phyloP scores from a whole-genome alignment of 2,329 filamentous ascomycete genomes.

The Zymoseptoria pseudotritici region DNA sequence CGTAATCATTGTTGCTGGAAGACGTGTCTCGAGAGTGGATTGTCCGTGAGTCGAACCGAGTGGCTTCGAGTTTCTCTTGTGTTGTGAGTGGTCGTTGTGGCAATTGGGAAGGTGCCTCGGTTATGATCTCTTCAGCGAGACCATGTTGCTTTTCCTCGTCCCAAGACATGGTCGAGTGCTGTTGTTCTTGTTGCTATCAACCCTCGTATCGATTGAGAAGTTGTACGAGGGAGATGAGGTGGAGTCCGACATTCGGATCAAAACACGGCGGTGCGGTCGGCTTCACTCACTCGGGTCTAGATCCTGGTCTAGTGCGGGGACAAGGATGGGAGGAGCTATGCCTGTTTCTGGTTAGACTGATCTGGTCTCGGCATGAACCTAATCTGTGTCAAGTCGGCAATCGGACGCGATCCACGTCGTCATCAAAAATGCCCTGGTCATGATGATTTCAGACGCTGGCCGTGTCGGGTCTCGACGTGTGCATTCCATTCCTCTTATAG shows the following conservation, averaged over 20 bases:
- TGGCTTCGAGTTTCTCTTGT: conserved; percentile 25
- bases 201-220: neutral
- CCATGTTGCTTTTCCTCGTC: conserved; percentile 19
- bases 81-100: conserved; percentile 22
- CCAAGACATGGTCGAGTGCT: conserved; percentile 7
- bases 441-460: neutral
- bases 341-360: neutral
- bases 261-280: neutral
- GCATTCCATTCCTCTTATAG: neutral
- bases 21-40: conserved; percentile 1
- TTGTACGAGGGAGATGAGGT: neutral
- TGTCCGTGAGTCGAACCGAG: neutral
- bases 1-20: conserved; percentile 3
- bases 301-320: neutral
- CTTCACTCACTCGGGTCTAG: neutral
- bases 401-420: neutral
- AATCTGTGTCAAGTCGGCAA: neutral
- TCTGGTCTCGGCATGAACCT: neutral
- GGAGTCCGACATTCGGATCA: neutral
- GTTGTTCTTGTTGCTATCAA: neutral
- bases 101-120: conserved; percentile 1
- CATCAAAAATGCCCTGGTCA: neutral
- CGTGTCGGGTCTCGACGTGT: neutral
- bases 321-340: neutral
- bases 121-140: conserved; percentile 14